A percentile compares a stretch with the other conserved stretches of the same genome.
phyloP scores from a whole-genome alignment of 73 alveolate genomes.

The Breviolum minutum region DNA sequence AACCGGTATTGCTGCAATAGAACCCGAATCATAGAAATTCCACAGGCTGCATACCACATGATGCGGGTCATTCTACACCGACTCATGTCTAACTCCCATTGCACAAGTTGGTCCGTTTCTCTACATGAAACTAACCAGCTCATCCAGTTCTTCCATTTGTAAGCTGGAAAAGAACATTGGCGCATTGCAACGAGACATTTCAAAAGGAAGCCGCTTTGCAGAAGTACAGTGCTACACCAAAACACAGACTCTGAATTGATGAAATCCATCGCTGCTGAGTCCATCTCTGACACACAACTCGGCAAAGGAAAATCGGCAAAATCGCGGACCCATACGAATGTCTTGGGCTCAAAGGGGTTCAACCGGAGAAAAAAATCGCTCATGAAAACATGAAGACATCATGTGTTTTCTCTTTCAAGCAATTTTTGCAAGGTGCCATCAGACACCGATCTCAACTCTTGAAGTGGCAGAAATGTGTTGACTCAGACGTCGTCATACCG shows the following conservation, averaged over 20 bases:
- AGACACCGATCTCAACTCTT: no score
- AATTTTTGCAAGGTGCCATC: no score
- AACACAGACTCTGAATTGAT: neutral
- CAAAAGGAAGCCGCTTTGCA: neutral
- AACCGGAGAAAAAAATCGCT: no score
- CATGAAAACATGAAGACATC: no score
- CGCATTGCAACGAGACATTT: neutral
- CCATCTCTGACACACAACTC: no score
- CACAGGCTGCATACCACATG: neutral
- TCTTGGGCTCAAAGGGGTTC: no score
- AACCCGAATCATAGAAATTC: neutral
- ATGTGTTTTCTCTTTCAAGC: no score
- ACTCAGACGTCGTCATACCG: no score
- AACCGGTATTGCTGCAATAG: neutral
- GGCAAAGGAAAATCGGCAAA: no score
- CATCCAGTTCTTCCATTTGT: neutral
- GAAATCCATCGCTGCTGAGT: neutral
- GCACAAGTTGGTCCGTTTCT: neutral
- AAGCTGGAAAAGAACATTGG: neutral
- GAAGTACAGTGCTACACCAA: neutral
- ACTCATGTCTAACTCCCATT: neutral
- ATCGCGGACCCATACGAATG: no score
- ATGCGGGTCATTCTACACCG: constrained; percentile 8
- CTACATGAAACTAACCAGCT: neutral
- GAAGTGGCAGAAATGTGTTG: no score